These are phyloP conservation scores for Blastobotrys peoriensis DNA, from an alignment of 805 yeast species.

Conservation along the genomic window DNA sequence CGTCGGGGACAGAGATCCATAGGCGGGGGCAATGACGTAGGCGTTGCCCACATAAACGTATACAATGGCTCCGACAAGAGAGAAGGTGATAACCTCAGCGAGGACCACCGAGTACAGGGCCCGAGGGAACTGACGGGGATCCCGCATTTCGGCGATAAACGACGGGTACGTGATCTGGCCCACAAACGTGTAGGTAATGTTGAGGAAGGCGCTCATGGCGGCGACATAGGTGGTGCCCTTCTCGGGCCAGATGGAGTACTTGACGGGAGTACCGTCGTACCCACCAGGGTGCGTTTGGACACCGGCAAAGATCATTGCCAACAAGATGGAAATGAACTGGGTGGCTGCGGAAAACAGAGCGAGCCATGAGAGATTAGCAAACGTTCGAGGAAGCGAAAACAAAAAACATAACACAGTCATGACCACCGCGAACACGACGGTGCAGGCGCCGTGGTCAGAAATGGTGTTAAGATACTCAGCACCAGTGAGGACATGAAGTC, in stretches of 20 bases:
- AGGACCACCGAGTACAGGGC: conserved; percentile 48
- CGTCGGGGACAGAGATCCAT: conserved; percentile 43
- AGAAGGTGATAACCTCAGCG: conserved; percentile 44
- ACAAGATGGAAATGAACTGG: conserved; percentile 50
- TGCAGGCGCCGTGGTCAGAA: conserved; percentile 43
- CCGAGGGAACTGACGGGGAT: conserved; percentile 52
- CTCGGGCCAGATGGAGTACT: conserved; percentile 44
- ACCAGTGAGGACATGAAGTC: conserved; percentile 54
- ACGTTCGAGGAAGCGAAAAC: conserved; percentile 52
- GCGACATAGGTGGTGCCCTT: conserved; percentile 47
- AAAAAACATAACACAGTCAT: conserved; percentile 44
- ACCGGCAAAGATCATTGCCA: conserved; percentile 50
- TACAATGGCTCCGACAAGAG: conserved; percentile 51
- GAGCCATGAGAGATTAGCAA: conserved; percentile 44
- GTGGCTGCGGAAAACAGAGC: conserved; percentile 51
- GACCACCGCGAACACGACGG: conserved; percentile 48
- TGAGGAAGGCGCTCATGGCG: conserved; percentile 51
- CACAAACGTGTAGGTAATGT: conserved; percentile 57
- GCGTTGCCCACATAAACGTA: conserved; percentile 51
- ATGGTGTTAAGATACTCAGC: conserved; percentile 55
- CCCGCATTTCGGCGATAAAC: conserved; percentile 53
- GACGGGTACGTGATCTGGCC: conserved; percentile 62
- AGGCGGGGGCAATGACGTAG: conserved; percentile 54
- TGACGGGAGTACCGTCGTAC: conserved; percentile 37
- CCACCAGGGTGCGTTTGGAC: conserved; percentile 44